Evolutionary conservation across 345 rosid genomes (phyloP), one percentile per base, ranked within the genome.

Genomic region (Lenwebbia sp.): DNA sequence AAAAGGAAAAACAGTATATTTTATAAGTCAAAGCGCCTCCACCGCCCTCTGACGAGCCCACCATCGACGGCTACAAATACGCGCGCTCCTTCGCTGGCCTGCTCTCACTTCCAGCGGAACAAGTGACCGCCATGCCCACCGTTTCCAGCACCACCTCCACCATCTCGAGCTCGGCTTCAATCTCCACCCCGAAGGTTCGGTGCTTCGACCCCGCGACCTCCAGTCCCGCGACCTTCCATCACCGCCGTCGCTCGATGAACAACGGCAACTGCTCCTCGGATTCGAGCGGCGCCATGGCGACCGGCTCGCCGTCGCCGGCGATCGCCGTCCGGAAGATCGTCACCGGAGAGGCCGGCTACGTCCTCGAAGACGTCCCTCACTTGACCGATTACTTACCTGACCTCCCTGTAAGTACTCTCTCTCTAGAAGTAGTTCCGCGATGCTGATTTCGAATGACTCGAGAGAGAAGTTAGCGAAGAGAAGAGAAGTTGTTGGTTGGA

Each of bases 341-440:
- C 28, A 5, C 82, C 56, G 92, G 92, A 19, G 90, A 88, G 13
- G 76, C 22, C 40, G 94, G 95, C 21, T 93, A 90, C 52, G 90
- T 93, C 54, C 94, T 93, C 17, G 91, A 93, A 82, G 95, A 92
- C 58, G 94, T 92, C 76, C 94, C 93, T 56, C 95, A 91, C 85
- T 86, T 93, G 47, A 55, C 89, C 60, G 95, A 93, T 88, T 92
- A 91, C 76, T 83, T 93, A 15, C 82, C 89, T 21, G 83, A 90
- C 51, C 93, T 92, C 44, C 94, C 89, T 14, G 94, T 93, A 91
- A 84, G 54, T 23, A 25, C 47, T 60, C 88, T 33, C 25, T 9
- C 23, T 28, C 81, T 52, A 33, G 57, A 37, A 22, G 83, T 54
- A 54, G 47, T 8, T 10, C 50, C 54, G 40, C 4, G 47, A 70